These are phyloP conservation scores for Tylopilus intermedius DNA, from an alignment of 768 basidiomycete species.

Conservation along the genomic window DNA sequence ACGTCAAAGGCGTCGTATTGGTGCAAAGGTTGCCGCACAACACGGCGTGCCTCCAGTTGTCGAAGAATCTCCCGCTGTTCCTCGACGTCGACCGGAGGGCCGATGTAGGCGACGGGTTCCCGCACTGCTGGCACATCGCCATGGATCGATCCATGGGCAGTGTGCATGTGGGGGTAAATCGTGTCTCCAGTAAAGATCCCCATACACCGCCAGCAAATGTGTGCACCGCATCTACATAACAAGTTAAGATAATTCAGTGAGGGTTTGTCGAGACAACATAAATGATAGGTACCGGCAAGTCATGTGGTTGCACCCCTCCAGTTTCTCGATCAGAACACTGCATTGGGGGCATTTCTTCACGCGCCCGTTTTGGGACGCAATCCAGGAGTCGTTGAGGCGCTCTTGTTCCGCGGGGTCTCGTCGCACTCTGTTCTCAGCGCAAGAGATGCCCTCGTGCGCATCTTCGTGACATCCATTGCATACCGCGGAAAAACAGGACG, in stretches of 20 bases:
- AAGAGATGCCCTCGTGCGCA: slow-evolving; percentile 58
- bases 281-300: slow-evolving; percentile 40
- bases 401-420: slow-evolving; percentile 42
- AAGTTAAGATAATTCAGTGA: not conserved
- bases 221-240: slow-evolving; percentile 53
- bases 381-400: slow-evolving; percentile 58
- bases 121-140: slow-evolving; percentile 9
- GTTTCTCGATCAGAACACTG: slow-evolving; percentile 60
- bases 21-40: not conserved
- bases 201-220: slow-evolving; percentile 71
- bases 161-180: slow-evolving; percentile 38
- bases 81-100: slow-evolving; percentile 14
- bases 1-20: not conserved
- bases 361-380: slow-evolving; percentile 42
- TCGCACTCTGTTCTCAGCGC: slow-evolving; percentile 38
- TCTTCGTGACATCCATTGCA: slow-evolving; percentile 60
- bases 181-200: slow-evolving; percentile 30
- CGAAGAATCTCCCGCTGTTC: slow-evolving; percentile 20
- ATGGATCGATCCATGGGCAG: slow-evolving; percentile 29
- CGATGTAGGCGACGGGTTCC: slow-evolving; percentile 8
- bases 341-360: slow-evolving; percentile 75
- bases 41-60: slow-evolving; percentile 12
- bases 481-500: slow-evolving; percentile 60
- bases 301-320: slow-evolving; percentile 77
- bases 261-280: not conserved